Evolutionary conservation across 441 rosid genomes (phyloP).

Genomic region (Bocquillonia castaneifolia): DNA sequence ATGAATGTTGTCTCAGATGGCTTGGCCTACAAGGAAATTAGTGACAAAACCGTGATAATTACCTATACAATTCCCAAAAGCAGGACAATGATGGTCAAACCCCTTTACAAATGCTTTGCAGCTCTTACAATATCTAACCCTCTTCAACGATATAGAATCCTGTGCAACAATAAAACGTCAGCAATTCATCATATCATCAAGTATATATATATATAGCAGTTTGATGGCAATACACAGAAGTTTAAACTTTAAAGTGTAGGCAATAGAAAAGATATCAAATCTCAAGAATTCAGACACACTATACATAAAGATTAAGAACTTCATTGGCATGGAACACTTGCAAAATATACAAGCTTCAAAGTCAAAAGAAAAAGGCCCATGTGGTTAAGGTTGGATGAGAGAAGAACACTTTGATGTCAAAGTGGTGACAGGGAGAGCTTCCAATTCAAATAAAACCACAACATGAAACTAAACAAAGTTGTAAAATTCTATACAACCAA

Average conservation of each 20-base stretch:
- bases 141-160: conserved; percentile 25
- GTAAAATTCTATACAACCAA: not conserved
- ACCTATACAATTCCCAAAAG: conserved; percentile 73
- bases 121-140: conserved; percentile 47
- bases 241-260: not conserved
- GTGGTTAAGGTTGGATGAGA: not conserved
- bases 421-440: not conserved
- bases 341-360: not conserved
- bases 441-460: not conserved
- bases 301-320: not conserved
- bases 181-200: not conserved
- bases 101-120: conserved; percentile 47
- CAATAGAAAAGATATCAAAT: not conserved
- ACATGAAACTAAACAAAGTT: not conserved
- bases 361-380: not conserved
- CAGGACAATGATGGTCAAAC: conserved; percentile 68
- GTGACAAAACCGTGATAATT: conserved; percentile 13
- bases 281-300: not conserved
- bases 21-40: conserved; percentile 2
- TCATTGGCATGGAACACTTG: not conserved
- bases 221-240: not conserved
- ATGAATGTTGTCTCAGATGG: not conserved
- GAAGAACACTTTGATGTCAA: not conserved
- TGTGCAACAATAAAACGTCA: conserved; percentile 17
- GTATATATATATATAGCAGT: not conserved